phyloP scores from a whole-genome alignment of 2,329 filamentous ascomycete genomes.

The Penicillium sp. region DNA sequence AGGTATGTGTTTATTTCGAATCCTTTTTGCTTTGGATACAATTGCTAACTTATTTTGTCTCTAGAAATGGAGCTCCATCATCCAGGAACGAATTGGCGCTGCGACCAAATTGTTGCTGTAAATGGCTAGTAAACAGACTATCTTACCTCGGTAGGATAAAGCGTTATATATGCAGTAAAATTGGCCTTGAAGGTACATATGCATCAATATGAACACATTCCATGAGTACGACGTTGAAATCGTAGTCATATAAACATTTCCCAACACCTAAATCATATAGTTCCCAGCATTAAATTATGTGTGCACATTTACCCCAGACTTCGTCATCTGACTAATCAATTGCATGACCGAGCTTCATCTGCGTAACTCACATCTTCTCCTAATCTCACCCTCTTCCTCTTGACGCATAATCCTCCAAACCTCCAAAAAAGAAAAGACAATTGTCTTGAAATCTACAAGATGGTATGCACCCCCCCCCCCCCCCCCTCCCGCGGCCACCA shows the following conservation, averaged over 20 bases:
- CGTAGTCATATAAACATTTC: neutral
- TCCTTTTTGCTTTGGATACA: neutral
- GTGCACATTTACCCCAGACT: conserved; percentile 6
- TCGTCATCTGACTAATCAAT: conserved; percentile 11
- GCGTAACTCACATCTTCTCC: neutral
- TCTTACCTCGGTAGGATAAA: neutral
- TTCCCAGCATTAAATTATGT: neutral
- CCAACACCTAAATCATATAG: neutral
- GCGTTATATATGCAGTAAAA: neutral
- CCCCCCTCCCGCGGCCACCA: too few relatives aligned
- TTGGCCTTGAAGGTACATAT: neutral
- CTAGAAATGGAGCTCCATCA: conserved; percentile 44
- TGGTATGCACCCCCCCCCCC: too few relatives aligned
- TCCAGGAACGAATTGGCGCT: conserved; percentile 36
- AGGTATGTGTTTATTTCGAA: conserved; percentile 46
- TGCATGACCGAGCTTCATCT: conserved; percentile 1
- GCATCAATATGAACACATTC: neutral
- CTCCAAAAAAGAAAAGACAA: neutral
- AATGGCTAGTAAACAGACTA: neutral
- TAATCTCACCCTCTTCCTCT: neutral
- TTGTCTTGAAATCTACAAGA: conserved; percentile 6
- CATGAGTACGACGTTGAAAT: neutral
- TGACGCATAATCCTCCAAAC: neutral
- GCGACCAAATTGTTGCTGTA: conserved; percentile 32
- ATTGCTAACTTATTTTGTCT: conserved; percentile 9